phyloP scores from a whole-genome alignment of 495 filamentous ascomycete species.

The Arthonia radiata region DNA sequence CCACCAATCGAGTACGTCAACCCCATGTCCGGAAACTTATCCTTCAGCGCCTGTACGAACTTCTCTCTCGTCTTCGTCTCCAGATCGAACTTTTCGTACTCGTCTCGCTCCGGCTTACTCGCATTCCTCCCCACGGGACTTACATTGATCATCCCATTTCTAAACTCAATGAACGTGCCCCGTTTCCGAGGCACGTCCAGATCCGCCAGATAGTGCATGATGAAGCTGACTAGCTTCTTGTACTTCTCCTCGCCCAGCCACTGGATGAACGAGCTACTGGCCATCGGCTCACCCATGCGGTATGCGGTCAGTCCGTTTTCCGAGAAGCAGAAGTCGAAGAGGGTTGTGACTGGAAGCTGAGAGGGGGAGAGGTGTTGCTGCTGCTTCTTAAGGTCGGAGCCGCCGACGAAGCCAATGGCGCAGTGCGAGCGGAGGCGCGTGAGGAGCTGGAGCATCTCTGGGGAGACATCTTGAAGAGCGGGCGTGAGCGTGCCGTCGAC shows the following conservation, averaged over 20 bases:
- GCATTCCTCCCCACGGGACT: conserved; percentile 85
- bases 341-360: conserved; percentile 35
- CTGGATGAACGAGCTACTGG: conserved; percentile 60
- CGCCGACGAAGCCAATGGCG: conserved; percentile 72
- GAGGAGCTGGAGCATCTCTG: conserved; percentile 66
- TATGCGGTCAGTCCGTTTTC: conserved; percentile 91
- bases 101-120: conserved; percentile 47
- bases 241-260: conserved; percentile 87
- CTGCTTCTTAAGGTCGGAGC: conserved; percentile 73
- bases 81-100: conserved; percentile 56
- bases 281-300: conserved; percentile 46
- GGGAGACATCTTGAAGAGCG: conserved; percentile 42
- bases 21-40: conserved; percentile 59
- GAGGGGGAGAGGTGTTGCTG: conserved; percentile 71
- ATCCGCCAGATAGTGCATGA: conserved; percentile 73
- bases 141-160: conserved; percentile 93
- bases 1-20: conserved; percentile 90
- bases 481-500: conserved; percentile 75
- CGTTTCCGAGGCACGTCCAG: conserved; percentile 71
- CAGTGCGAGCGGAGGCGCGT: conserved; percentile 59
- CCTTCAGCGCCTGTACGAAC: conserved; percentile 48
- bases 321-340: conserved; percentile 92
- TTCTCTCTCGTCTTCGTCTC: conserved; percentile 43
- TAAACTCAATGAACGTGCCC: conserved; percentile 91
- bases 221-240: conserved; percentile 65